These are phyloP conservation scores for Karstenula rhodostoma DNA, from an alignment of 2,329 filamentous ascomycete species.

Conservation along the genomic window DNA sequence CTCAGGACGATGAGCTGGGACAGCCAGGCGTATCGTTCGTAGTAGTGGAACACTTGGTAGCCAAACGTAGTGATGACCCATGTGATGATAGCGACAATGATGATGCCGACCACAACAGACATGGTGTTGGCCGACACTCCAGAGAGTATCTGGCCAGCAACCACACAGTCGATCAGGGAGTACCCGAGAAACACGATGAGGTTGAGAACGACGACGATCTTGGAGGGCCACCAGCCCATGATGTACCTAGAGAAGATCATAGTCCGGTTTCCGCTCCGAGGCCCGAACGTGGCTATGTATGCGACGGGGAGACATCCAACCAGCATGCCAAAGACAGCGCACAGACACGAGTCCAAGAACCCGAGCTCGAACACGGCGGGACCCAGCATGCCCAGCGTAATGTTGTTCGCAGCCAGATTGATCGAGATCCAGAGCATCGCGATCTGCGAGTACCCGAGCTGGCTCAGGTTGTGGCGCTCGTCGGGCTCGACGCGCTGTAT, in stretches of 20 bases:
- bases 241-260: slow-evolving; percentile 65
- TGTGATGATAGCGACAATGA: slow-evolving; percentile 69
- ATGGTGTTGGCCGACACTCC: slow-evolving; percentile 68
- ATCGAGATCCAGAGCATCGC: slow-evolving; percentile 68
- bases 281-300: slow-evolving; percentile 70
- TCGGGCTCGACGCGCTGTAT: slow-evolving; percentile 65
- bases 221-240: slow-evolving; percentile 72
- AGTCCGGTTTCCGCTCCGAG: slow-evolving; percentile 67
- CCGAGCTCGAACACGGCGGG: slow-evolving; percentile 66
- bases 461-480: slow-evolving; percentile 62
- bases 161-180: slow-evolving; percentile 68
- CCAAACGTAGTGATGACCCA: slow-evolving; percentile 73
- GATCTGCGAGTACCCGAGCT: slow-evolving; percentile 64
- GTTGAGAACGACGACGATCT: slow-evolving; percentile 69
- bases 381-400: slow-evolving; percentile 70
- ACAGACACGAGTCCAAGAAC: slow-evolving; percentile 65
- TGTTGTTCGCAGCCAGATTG: slow-evolving; percentile 70
- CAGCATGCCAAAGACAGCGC: slow-evolving; percentile 65
- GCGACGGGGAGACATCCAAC: slow-evolving; percentile 64
- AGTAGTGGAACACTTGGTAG: slow-evolving; percentile 72
- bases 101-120: slow-evolving; percentile 71
- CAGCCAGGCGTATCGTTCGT: slow-evolving; percentile 73
- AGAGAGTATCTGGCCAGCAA: slow-evolving; percentile 73
- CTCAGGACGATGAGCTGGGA: slow-evolving; percentile 69
- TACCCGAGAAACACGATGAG: slow-evolving; percentile 70